These are phyloP conservation scores for Trichaptum fuscoviolaceum DNA, from an alignment of 768 basidiomycete genomes.

Conservation along the genomic window DNA sequence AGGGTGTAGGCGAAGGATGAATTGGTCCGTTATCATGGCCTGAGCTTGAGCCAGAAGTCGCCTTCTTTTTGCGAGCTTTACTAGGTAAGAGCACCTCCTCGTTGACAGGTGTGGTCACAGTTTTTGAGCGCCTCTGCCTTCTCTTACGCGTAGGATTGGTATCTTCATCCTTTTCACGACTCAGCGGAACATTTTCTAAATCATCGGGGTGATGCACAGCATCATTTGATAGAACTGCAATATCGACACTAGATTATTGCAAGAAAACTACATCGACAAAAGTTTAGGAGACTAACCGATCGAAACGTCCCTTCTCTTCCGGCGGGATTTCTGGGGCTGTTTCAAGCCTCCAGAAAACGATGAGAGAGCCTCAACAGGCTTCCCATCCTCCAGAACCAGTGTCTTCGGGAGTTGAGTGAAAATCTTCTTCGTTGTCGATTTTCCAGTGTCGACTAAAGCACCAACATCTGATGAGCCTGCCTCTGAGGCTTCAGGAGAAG, in stretches of 20 bases:
- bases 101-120: not conserved
- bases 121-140: not conserved
- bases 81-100: not conserved
- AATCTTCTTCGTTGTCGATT: conserved; percentile 39
- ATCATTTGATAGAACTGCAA: not conserved
- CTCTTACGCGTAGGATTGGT: not conserved
- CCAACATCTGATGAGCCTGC: not conserved
- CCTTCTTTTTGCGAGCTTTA: not conserved
- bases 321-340: not conserved
- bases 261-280: not conserved
- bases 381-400: conserved; percentile 19
- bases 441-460: not conserved
- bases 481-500: not conserved
- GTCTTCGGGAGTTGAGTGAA: conserved; percentile 53
- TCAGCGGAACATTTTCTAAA: not conserved
- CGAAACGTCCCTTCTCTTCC: not conserved
- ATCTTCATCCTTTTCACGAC: not conserved
- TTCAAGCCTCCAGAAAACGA: not conserved
- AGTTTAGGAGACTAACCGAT: not conserved
- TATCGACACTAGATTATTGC: not conserved
- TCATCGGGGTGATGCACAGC: not conserved
- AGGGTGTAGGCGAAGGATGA: not conserved
- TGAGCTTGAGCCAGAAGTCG: not conserved
- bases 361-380: not conserved
- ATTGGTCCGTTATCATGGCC: not conserved